These are phyloP conservation scores for Serendipita sp. DNA, from an alignment of 768 basidiomycete genomes.

Conservation along the genomic window DNA sequence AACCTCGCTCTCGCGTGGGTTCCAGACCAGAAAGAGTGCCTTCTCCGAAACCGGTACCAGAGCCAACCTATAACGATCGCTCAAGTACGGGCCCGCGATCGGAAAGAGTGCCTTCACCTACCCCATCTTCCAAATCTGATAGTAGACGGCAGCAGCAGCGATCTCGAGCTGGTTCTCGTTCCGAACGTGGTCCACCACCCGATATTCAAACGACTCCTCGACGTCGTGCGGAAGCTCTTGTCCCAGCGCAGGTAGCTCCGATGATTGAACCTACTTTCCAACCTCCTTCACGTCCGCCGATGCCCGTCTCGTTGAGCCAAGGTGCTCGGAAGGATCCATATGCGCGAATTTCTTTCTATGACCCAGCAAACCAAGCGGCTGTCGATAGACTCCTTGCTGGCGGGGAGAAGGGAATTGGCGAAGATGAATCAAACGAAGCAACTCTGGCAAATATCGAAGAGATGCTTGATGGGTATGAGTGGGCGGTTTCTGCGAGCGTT, in stretches of 20 bases:
- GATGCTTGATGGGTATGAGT: constrained; percentile 97
- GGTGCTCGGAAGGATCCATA: constrained; percentile 27
- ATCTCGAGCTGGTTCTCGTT: not conserved
- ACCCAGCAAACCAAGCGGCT: constrained; percentile 56
- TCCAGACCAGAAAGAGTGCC: constrained; percentile 8
- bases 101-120: not conserved
- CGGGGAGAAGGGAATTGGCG: constrained; percentile 18
- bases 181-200: not conserved
- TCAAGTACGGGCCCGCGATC: not conserved
- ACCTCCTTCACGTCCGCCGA: not conserved
- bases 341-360: constrained; percentile 66
- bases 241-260: not conserved
- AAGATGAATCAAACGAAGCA: constrained; percentile 60
- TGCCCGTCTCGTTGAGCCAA: not conserved
- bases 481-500: constrained; percentile 30
- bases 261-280: not conserved
- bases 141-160: not conserved
- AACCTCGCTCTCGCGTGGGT: not conserved
- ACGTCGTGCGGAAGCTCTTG: not conserved
- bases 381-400: constrained; percentile 46
- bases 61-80: constrained; percentile 8
- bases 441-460: constrained; percentile 90
- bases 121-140: not conserved
- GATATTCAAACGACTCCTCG: not conserved
- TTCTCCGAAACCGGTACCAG: constrained; percentile 15